These are phyloP conservation scores for Flaveria brownii DNA, from an alignment of 129 eudicot genomes.

Conservation along the genomic window DNA sequence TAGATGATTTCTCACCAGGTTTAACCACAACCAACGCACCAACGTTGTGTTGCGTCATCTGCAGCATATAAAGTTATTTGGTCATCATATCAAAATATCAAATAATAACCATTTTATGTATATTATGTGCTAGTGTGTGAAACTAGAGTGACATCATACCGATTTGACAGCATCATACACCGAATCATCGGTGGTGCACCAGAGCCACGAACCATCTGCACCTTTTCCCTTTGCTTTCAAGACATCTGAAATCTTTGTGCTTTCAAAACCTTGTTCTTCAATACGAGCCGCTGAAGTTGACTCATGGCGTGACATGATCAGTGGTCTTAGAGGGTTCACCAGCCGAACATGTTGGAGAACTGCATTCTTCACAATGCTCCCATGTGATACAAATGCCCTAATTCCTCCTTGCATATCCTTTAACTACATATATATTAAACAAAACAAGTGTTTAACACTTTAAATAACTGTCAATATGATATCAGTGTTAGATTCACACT, in stretches of 20 bases:
- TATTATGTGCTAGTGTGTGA: neutral
- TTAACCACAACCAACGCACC: constrained; percentile 98
- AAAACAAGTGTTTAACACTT: neutral
- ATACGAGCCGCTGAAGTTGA: constrained; percentile 79
- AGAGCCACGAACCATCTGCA: constrained; percentile 99
- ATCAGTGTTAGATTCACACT: neutral
- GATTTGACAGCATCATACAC: constrained; percentile 98
- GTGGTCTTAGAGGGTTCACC: constrained; percentile 54
- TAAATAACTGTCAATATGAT: neutral
- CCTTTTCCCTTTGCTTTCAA: constrained; percentile 76
- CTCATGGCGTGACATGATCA: constrained; percentile 54
- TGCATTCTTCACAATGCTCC: constrained; percentile 70
- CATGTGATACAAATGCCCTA: constrained; percentile 62
- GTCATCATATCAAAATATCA: constrained; percentile 14
- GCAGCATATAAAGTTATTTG: constrained; percentile 24
- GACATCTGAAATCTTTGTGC: constrained; percentile 88
- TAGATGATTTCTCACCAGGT: constrained; percentile 79
- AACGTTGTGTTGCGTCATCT: constrained; percentile 99
- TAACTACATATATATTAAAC: constrained; percentile 24
- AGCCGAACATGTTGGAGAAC: constrained; percentile 70
- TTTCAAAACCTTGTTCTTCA: constrained; percentile 96
- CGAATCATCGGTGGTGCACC: constrained; percentile 95
- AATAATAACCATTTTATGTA: neutral
- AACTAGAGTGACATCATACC: constrained; percentile 49
- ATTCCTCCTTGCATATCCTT: constrained; percentile 86